These are phyloP conservation scores for Lachnellula subtilissima DNA, from an alignment of 2,329 filamentous ascomycete species.

Conservation along the genomic window DNA sequence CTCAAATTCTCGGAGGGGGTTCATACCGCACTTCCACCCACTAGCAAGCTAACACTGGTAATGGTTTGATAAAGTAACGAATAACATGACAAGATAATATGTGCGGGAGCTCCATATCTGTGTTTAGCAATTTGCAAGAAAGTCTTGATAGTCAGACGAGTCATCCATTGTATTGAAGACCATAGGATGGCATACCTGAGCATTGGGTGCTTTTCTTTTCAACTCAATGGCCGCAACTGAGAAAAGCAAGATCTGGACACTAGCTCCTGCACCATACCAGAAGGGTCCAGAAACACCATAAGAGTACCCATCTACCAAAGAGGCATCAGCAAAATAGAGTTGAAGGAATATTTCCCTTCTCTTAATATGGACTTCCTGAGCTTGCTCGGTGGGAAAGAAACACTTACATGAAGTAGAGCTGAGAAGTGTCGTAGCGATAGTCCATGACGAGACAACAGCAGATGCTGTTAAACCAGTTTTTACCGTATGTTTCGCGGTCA, in stretches of 20 bases:
- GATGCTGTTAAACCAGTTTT: constrained; percentile 48
- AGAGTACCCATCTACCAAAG: constrained; percentile 44
- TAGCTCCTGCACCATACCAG: constrained; percentile 53
- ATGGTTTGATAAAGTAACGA: constrained; percentile 76
- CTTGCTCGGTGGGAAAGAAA: constrained; percentile 42
- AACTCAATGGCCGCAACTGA: constrained; percentile 63
- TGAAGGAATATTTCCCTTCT: background rate
- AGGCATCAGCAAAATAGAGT: constrained; percentile 25
- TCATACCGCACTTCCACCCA: constrained; percentile 67
- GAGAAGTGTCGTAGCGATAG: constrained; percentile 76
- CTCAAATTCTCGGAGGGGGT: too few relatives aligned
- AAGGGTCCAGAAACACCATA: constrained; percentile 53
- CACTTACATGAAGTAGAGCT: constrained; percentile 32
- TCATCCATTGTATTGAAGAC: background rate
- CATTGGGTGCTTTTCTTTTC: constrained; percentile 77
- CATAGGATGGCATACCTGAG: constrained; percentile 44
- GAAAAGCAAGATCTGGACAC: constrained; percentile 53
- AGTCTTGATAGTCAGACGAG: constrained; percentile 39
- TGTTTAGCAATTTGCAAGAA: constrained; percentile 76
- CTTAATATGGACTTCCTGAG: background rate
- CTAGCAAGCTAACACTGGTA: constrained; percentile 79
- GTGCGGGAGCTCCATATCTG: constrained; percentile 65
- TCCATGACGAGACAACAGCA: constrained; percentile 55
- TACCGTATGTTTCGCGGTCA: constrained; percentile 42
- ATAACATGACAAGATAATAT: constrained; percentile 73